phyloP scores from a whole-genome alignment of 1,284 basidiomycete genomes.

The Trichosporon coremiiforme region DNA sequence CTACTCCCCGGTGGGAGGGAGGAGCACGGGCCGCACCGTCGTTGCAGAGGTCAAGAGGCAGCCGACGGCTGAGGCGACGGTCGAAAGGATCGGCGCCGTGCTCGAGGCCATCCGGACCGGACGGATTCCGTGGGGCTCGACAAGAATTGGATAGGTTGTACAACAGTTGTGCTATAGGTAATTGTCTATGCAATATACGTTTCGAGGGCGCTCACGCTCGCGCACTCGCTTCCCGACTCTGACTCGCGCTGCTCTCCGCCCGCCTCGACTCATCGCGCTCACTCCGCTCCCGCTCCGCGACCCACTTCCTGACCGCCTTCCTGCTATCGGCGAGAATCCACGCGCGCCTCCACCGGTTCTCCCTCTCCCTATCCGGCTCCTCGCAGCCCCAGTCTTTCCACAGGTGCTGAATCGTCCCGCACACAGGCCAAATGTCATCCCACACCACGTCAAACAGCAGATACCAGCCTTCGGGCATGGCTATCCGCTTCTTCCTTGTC shows the following conservation, averaged over 20 bases:
- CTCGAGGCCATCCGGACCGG: conserved; percentile 42
- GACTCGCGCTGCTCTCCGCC: not conserved
- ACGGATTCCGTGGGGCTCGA: conserved; percentile 40
- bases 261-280: not conserved
- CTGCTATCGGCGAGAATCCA: conserved; percentile 59
- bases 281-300: conserved; percentile 56
- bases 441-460: conserved; percentile 80
- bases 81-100: conserved; percentile 37
- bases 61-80: conserved; percentile 36
- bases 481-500: conserved; percentile 67
- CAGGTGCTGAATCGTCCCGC: conserved; percentile 75
- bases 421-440: conserved; percentile 80
- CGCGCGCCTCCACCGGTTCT: conserved; percentile 63
- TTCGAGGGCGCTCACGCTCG: not conserved
- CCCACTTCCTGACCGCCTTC: conserved; percentile 58
- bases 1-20: conserved; percentile 28
- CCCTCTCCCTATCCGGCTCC: conserved; percentile 42
- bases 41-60: conserved; percentile 44
- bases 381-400: conserved; percentile 57
- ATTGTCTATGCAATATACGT: not conserved
- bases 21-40: conserved; percentile 31
- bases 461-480: conserved; percentile 80
- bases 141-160: conserved; percentile 14
- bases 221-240: not conserved
- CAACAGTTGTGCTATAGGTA: conserved; percentile 7